Evolutionary conservation across 2,329 filamentous ascomycete species (phyloP).

Genomic region (Nemania abortiva): DNA sequence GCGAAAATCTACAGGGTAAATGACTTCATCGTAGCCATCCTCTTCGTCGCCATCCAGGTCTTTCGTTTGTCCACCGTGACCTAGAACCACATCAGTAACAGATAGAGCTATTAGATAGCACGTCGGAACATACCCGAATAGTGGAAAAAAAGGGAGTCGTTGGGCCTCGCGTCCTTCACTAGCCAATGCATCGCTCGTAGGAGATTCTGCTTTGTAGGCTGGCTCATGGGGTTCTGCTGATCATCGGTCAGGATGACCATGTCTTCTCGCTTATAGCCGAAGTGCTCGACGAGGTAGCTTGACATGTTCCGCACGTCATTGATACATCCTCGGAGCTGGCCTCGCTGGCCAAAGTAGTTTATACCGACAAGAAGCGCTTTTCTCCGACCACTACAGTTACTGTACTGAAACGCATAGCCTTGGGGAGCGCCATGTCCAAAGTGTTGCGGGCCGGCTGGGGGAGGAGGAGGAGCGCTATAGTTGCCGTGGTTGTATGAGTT

Average conservation of each 20-base stretch:
- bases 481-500: conserved; percentile 70
- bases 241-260: conserved; percentile 98
- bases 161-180: conserved; percentile 90
- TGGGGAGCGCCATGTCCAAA: conserved; percentile 86
- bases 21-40: conserved; percentile 82
- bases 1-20: conserved; percentile 81
- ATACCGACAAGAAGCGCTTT: conserved; percentile 95
- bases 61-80: conserved; percentile 80
- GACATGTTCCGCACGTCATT: conserved; percentile 99
- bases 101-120: conserved; percentile 19
- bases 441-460: conserved; percentile 74
- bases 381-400: conserved; percentile 85
- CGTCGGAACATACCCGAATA: conserved; percentile 77
- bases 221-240: conserved; percentile 96
- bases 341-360: conserved; percentile 95
- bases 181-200: conserved; percentile 97
- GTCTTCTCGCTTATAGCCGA: conserved; percentile 92
- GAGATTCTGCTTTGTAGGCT: conserved; percentile 96
- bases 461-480: conserved; percentile 71
- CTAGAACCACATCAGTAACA: conserved; percentile 54
- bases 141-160: conserved; percentile 97
- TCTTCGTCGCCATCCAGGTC: conserved; percentile 82
- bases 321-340: conserved; percentile 92
- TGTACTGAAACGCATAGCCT: conserved; percentile 89
- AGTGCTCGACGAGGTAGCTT: conserved; percentile 86